Percentiles rank a stretch among this genome's conserved stretches.
Conservation (phyloP, 106 monocot genomes). For the Allium fistulosum region DNA sequence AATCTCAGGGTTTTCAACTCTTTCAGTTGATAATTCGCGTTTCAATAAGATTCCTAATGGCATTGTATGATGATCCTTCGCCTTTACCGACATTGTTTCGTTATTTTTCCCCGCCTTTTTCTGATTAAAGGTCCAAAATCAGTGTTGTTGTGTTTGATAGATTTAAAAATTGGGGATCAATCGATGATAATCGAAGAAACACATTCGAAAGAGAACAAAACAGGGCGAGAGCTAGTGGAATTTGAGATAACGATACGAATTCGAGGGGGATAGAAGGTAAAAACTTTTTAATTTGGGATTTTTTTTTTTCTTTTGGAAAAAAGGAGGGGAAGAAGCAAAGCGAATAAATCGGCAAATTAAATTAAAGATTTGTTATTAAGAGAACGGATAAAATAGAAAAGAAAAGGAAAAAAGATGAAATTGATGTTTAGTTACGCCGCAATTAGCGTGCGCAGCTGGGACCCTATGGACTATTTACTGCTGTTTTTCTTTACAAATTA, state of each 20-base stretch:
- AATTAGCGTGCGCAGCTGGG: conserved; percentile 1
- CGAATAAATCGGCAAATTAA: conserved; percentile 6
- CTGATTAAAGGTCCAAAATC: background rate
- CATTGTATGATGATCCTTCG: conserved; percentile 24
- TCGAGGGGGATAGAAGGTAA: background rate
- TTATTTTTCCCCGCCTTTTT: background rate
- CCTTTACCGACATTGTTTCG: background rate
- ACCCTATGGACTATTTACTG: background rate
- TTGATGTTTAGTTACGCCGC: conserved; percentile 2
- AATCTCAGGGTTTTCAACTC: conserved; percentile 48
- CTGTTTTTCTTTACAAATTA: background rate
- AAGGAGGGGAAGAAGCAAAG: background rate
- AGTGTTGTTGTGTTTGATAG: background rate
- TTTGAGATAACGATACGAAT: background rate
- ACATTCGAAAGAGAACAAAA: background rate
- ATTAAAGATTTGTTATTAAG: too few species aligned
- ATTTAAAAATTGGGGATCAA: background rate
- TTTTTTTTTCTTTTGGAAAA: background rate
- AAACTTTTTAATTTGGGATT: background rate
- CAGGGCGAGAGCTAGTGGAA: background rate
- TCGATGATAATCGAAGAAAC: background rate
- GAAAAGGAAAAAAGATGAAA: background rate
- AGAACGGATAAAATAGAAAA: too few species aligned
- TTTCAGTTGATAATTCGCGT: conserved; percentile 59
- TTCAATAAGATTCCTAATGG: conserved; percentile 73